Percentiles rank a stretch among this genome's conserved stretches.
Evolutionary conservation across 1,284 basidiomycete genomes (phyloP).

Genomic region (Pascua sp.): DNA sequence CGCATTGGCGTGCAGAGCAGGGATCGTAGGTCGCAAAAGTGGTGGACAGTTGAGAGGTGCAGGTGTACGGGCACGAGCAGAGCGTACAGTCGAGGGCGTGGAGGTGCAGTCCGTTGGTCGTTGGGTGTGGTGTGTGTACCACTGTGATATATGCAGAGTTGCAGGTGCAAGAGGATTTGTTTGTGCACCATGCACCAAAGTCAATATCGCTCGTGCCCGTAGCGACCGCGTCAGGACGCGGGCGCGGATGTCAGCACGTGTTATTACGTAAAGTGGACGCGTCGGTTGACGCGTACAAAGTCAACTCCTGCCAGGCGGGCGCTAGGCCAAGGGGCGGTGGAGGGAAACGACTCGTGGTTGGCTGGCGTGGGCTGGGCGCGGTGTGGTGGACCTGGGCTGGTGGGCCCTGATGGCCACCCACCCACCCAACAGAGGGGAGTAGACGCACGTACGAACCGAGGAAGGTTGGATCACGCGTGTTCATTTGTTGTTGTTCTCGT

Average conservation of each 20-base stretch:
- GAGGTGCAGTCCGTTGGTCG: neutral
- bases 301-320: neutral
- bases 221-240: too few relatives aligned
- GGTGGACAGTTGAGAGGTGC: too few relatives aligned
- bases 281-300: slow-evolving; percentile 4
- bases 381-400: neutral
- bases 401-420: neutral
- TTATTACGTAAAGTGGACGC: slow-evolving; percentile 7
- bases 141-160: too few relatives aligned
- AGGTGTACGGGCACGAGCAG: too few relatives aligned
- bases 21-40: too few relatives aligned
- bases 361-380: neutral
- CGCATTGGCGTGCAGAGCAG: too few relatives aligned
- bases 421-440: too few relatives aligned
- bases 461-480: neutral
- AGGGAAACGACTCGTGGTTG: neutral
- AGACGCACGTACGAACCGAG: neutral
- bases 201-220: neutral
- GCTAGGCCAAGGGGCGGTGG: too few relatives aligned
- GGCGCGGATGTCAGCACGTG: too few relatives aligned
- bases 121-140: neutral
- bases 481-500: slow-evolving; percentile 10
- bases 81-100: neutral
- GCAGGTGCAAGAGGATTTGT: slow-evolving; percentile 12
- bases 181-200: neutral